Evolutionary conservation across 2,329 filamentous ascomycete species (phyloP), one percentile per base, ranked within the genome.

Genomic region (Calcarisporium arbuscula): DNA sequence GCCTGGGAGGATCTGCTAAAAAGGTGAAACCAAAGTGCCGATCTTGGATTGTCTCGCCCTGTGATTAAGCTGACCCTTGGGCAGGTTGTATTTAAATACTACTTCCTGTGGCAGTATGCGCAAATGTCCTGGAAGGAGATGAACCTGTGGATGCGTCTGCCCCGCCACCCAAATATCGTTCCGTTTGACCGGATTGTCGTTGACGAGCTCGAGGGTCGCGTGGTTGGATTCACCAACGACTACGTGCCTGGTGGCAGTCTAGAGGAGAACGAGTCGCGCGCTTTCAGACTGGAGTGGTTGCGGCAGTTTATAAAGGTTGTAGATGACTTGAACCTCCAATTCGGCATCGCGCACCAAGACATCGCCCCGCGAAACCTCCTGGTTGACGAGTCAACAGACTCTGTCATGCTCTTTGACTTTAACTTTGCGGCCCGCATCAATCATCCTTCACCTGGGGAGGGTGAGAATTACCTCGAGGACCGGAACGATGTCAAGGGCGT

Each of bases 261-360:
- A 3, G 42, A 52, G 1, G 35, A 53, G 3, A 59, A 50, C 37
- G 47, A 21, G 22, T 48, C 46, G 1, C 47, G 53, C 8, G 34
- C 48, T 2, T 65, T 64, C 33, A 54, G 50, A 41, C 43, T 65
- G 1, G 27, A 52, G 32, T 63, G 57, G 53, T 43, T 64, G 0
- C 38, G 48, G 12, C 61, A 67, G 36, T 53, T 66, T 1, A 53
- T 52, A 1, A 7, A 46, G 1, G 51, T 60, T 2, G 36, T 47
- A 5, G 48, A 50, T 2, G 49, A 57, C 22, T 43, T 66, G 15
- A 65, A 66, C 27, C 45, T 64, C 6, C 30, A 43, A 15, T 40
- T 53, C 15, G 54, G 59, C 17, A 57, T 65, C 28, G 36, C 48
- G 11, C 63, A 66, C 36, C 53, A 62, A 37, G 60, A 65, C 22